These are phyloP conservation scores for Linaria vulgaris DNA, from an alignment of 257 asterid species.

Conservation along the genomic window DNA sequence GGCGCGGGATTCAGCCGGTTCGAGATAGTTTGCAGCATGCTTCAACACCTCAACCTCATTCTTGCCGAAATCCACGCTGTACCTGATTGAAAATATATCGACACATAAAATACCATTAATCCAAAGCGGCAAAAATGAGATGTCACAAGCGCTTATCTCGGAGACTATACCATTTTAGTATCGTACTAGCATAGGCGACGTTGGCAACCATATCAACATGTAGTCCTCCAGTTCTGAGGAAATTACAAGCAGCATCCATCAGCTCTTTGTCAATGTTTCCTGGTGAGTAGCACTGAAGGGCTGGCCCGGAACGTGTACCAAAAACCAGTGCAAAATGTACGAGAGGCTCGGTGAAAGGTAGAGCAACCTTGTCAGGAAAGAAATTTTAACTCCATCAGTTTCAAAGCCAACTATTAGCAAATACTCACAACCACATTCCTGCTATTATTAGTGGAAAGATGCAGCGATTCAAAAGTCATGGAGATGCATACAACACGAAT, in stretches of 20 bases:
- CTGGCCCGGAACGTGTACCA: conserved; percentile 84
- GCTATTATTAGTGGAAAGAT: too few species aligned
- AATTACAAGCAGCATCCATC: conserved; percentile 60
- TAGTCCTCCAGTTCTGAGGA: conserved; percentile 63
- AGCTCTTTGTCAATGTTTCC: conserved; percentile 73
- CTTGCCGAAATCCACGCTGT: conserved; percentile 73
- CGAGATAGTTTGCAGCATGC: conserved; percentile 81
- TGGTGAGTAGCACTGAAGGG: conserved; percentile 81
- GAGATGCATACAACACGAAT: too few species aligned
- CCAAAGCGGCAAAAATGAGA: too few species aligned
- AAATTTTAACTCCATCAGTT: not conserved
- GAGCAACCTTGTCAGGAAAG: conserved; percentile 51
- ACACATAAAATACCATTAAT: too few species aligned
- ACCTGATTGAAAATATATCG: conserved; percentile 46
- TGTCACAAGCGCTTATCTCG: not conserved
- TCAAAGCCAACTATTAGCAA: too few species aligned
- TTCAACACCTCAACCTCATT: conserved; percentile 77
- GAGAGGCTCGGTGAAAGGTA: conserved; percentile 80
- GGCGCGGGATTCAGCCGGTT: conserved; percentile 47
- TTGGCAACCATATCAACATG: conserved; percentile 53
- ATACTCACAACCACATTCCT: too few species aligned
- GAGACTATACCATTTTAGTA: conserved; percentile 63
- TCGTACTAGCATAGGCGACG: conserved; percentile 51
- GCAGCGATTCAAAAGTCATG: too few species aligned
- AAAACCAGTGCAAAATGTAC: conserved; percentile 69